Evolutionary conservation across 176 grass and related monocot genomes (phyloP).

Genomic region (Zoysia pacifica): DNA sequence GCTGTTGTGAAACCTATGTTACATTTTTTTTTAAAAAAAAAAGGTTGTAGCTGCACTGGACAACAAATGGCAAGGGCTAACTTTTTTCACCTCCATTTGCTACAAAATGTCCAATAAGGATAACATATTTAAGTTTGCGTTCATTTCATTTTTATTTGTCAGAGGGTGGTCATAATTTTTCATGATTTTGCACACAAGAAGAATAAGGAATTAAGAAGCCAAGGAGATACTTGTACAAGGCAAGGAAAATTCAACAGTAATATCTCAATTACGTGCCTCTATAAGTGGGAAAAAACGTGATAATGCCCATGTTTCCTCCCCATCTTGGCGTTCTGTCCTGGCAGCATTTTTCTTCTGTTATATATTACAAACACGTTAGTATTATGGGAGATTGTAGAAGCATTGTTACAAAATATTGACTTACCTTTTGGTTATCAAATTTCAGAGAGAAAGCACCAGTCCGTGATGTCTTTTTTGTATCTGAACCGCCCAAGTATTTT

Average conservation of each 20-base stretch:
- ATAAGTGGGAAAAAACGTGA: constrained; percentile 87
- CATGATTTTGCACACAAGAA: constrained; percentile 32
- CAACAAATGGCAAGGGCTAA: background rate
- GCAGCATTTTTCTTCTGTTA: constrained; percentile 85
- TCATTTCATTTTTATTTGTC: constrained; percentile 21
- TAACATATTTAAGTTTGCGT: background rate
- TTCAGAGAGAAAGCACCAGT: constrained; percentile 70
- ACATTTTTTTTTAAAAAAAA: background rate
- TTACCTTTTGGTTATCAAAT: constrained; percentile 85
- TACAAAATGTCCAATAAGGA: background rate
- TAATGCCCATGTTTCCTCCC: constrained; percentile 76
- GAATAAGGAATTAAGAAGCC: background rate
- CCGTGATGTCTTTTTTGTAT: constrained; percentile 57
- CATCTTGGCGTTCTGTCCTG: constrained; percentile 66
- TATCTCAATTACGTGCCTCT: constrained; percentile 51
- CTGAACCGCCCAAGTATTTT: constrained; percentile 64
- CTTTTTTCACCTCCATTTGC: background rate
- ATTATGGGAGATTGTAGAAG: constrained; percentile 29
- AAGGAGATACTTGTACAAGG: constrained; percentile 18
- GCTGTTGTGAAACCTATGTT: background rate
- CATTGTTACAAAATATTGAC: background rate
- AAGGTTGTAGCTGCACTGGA: background rate
- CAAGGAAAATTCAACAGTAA: constrained; percentile 24
- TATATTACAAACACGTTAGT: constrained; percentile 40
- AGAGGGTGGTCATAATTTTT: background rate